Base-by-base conservation (phyloP, 768 basidiomycete genomes). In the Lactifluus pinguis region DNA sequence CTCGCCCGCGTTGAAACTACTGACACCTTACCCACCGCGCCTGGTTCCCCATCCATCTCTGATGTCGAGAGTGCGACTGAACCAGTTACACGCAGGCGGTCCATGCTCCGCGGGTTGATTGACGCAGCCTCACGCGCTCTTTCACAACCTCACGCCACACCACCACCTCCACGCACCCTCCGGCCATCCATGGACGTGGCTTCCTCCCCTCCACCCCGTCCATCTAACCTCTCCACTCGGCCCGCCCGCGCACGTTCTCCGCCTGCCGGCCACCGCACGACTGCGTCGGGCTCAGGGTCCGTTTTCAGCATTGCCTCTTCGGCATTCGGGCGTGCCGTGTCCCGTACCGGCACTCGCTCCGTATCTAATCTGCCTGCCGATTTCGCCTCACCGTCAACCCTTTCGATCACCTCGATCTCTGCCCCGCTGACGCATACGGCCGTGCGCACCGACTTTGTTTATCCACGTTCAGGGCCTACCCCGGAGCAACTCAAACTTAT, bases 341-440 rank as follows among this genome's bases (percentile, higher is more conserved):
- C 80, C 44, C 75, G 81, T 61, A 76, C 82, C 69, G 75, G 75
- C 63, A 77, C 80, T 49, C 68, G 71, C 39, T 69, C 76, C 30
- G 73, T 75, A 56, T 73, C 73, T 15, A 72, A 71, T 60, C 72
- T 75, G 21, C 55, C 53, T 6, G 62, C 60, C 8, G 64, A 60
- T 47, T 76, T 83, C 50, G 82, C 78, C 38, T 87, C 85, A 1
- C 83, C 87, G 8, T 87, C 87, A 19, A 74, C 79, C 55, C 83
- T 89, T 58, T 89, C 89, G 17, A 75, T 90, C 39, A 76, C 83
- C 64, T 87, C 81, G 10, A 92, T 92, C 59, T 89, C 87, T 6
- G 69, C 86, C 5, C 90, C 90, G 7, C 79, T 92, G 9, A 79
- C 84, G 6, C 87, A 92, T 69, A 92, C 90, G 11, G 74, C 80